Evolutionary conservation across 345 rosid genomes (phyloP).

Genomic region (Streptanthus diversifolius): DNA sequence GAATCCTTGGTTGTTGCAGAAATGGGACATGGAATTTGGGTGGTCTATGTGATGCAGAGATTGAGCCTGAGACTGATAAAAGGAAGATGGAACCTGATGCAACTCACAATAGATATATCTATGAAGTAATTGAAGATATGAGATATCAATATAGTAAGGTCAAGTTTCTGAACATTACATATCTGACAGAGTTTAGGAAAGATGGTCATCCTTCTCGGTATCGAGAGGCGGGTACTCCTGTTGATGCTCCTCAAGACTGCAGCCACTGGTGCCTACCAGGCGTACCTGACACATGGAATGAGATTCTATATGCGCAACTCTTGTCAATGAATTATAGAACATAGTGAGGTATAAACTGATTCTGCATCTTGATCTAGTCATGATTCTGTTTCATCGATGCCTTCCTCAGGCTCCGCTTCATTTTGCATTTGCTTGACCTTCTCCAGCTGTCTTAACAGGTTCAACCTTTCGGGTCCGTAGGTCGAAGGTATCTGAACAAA

Average conservation of each 20-base stretch:
- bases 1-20: constrained; percentile 36
- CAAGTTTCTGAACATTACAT: constrained; percentile 64
- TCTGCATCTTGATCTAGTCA: constrained; percentile 29
- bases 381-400: constrained; percentile 38
- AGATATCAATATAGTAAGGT: constrained; percentile 41
- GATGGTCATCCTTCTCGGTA: constrained; percentile 78
- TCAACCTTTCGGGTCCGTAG: constrained; percentile 87
- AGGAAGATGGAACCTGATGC: constrained; percentile 50
- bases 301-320: constrained; percentile 68
- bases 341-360: constrained; percentile 17
- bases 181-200: constrained; percentile 60
- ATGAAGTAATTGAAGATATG: constrained; percentile 48
- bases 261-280: constrained; percentile 98
- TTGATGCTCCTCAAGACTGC: constrained; percentile 78
- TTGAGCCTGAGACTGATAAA: constrained; percentile 50
- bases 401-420: constrained; percentile 55
- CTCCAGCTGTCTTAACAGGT: constrained; percentile 87
- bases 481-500: constrained; percentile 82
- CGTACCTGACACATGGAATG: constrained; percentile 85
- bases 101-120: constrained; percentile 45
- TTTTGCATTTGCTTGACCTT: constrained; percentile 69
- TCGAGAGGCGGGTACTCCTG: constrained; percentile 60
- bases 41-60: constrained; percentile 61
- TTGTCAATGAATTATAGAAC: constrained; percentile 46
- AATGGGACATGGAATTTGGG: constrained; percentile 76